Evolutionary conservation across 176 grass and related monocot species (phyloP), one percentile per base, ranked within the genome.

Genomic region (Echinochloa phyllopogon): DNA sequence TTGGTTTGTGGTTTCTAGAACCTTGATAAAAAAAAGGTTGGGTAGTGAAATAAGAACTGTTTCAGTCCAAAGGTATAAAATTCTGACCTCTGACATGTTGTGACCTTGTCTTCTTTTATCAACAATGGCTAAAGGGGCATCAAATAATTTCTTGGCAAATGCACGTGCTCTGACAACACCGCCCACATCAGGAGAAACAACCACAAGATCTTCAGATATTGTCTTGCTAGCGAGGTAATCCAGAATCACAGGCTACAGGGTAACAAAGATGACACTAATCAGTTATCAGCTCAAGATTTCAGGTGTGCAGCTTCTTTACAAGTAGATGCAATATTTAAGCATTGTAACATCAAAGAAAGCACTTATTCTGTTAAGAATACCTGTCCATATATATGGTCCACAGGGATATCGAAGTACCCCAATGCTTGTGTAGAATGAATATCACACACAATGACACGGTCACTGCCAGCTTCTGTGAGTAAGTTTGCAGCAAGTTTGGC

Each of bases 31-130:
- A 25, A 49, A 65, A 72, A 24, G 52, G 40, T 2, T 12, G 23
- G 25, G 40, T 11, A 42, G 29, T 39, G 50, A 72, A 87, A 53
- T 57, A 58, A 68, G 25, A 65, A 49, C 25, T 24, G 27, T 6
- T 78, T 47, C 0, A 49, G 45, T 77, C 25, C 9, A 72, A 72
- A 61, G 0, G 51, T 69, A 48, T 71, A 25, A 1, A 37, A 60
- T 68, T 60, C 56, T 72, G 75, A 95, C 96, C 91, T 98, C 91
- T 36, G 89, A 88, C 79, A 95, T 85, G 82, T 98, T 98, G 84
- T 95, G 93, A n/a, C 93, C 96, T 55, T 98, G 96, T 82, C 96
- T 94, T 73, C 96, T 95, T 92, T 98, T 98, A 84, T 98, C 96
- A 18, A 95, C 96, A 86, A 98, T 98, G 74, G 96, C 96, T 85